phyloP scores from a whole-genome alignment of 2,329 filamentous ascomycete species.

The Colletotrichum viniferum region DNA sequence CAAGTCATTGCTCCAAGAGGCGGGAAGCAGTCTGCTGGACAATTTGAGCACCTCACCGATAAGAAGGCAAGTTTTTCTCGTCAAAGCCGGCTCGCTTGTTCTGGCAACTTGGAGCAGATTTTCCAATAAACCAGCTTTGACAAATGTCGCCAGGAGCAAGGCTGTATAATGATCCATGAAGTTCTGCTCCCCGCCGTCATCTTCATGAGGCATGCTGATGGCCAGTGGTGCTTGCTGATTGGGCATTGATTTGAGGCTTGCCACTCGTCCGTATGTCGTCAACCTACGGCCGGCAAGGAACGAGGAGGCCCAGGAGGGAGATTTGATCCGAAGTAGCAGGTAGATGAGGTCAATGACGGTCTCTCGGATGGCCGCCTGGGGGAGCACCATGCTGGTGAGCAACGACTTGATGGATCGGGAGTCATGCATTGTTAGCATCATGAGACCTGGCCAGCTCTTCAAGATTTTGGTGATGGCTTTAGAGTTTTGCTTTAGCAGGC shows the following conservation, averaged over 20 bases:
- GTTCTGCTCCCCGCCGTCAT: constrained; percentile 75
- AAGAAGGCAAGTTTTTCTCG: constrained; percentile 87
- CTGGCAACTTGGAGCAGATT: constrained; percentile 68
- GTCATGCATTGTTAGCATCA: constrained; percentile 86
- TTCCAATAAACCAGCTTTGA: constrained; percentile 77
- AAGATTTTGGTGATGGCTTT: constrained; percentile 91
- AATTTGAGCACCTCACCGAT: constrained; percentile 92
- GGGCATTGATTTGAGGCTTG: constrained; percentile 73
- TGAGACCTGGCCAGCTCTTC: constrained; percentile 91
- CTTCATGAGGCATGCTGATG: constrained; percentile 57
- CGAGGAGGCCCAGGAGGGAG: constrained; percentile 91
- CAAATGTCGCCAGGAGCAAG: constrained; percentile 81
- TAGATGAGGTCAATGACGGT: constrained; percentile 90
- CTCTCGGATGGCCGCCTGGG: constrained; percentile 64
- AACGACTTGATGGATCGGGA: constrained; percentile 84
- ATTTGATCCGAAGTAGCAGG: constrained; percentile 81
- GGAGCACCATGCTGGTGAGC: constrained; percentile 64
- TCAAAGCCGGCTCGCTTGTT: constrained; percentile 70
- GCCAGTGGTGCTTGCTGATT: constrained; percentile 33
- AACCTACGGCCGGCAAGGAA: constrained; percentile 91
- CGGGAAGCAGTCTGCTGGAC: constrained; percentile 82
- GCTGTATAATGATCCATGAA: constrained; percentile 95
- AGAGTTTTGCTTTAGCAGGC: constrained; percentile 79
- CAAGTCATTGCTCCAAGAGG: constrained; percentile 79
- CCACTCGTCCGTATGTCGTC: constrained; percentile 95